phyloP scores from a whole-genome alignment of 1,284 basidiomycete species.

The Peniophora sp. region DNA sequence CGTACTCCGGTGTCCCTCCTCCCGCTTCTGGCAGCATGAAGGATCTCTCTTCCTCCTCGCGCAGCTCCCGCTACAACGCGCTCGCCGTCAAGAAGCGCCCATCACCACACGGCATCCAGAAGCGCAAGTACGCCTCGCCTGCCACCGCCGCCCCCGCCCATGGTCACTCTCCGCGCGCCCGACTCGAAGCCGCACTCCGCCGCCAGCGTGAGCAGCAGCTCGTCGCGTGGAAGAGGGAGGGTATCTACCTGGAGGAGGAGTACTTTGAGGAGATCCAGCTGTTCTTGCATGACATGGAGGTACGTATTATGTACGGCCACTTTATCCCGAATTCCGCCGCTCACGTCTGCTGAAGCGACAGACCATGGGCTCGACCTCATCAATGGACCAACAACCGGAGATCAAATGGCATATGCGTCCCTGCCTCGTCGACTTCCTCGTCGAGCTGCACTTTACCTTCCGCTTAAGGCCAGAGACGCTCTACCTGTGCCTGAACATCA shows the following conservation, averaged over 20 bases:
- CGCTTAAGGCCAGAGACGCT: conserved; percentile 95
- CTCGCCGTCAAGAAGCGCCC: conserved; percentile 77
- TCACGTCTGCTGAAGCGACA: conserved; percentile 42
- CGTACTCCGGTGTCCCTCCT: conserved; percentile 29
- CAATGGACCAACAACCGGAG: conserved; percentile 99
- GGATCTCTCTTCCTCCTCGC: conserved; percentile 56
- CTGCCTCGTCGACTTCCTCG: conserved; percentile 96
- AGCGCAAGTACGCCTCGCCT: conserved; percentile 46
- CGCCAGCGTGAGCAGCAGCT: conserved; percentile 64
- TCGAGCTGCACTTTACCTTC: conserved; percentile 97
- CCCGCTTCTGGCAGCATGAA: conserved; percentile 51
- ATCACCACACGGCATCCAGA: conserved; percentile 67
- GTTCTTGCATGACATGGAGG: conserved; percentile 98
- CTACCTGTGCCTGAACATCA: conserved; percentile 97
- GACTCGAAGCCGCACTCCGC: conserved; percentile 49
- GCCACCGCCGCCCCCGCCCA: conserved; percentile 37
- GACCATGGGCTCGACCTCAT: conserved; percentile 84
- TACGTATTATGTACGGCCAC: conserved; percentile 33
- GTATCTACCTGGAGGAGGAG: conserved; percentile 81
- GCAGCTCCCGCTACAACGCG: conserved; percentile 48
- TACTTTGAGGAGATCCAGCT: conserved; percentile 88
- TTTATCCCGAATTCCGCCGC: conserved; percentile 10
- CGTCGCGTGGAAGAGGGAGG: conserved; percentile 57
- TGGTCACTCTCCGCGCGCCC: conserved; percentile 54
- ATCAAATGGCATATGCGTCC: conserved; percentile 98